These are phyloP conservation scores for Diplodia sapinea DNA, from an alignment of 2,329 filamentous ascomycete species.

Conservation along the genomic window DNA sequence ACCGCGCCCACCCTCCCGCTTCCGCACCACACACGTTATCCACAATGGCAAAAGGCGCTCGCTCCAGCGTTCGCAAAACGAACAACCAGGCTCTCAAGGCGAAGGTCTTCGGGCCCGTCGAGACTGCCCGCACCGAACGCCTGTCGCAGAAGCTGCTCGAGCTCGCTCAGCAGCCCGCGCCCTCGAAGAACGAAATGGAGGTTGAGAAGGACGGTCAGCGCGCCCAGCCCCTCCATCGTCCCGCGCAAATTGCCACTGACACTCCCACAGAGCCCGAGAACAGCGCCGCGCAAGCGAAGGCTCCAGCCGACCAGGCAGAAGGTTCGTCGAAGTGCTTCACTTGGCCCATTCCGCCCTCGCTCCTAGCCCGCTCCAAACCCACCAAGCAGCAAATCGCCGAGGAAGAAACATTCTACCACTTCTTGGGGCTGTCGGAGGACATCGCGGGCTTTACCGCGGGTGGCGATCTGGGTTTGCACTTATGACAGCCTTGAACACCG, in stretches of 20 bases:
- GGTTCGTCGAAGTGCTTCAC: constrained; percentile 33
- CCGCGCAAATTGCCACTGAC: constrained; percentile 12
- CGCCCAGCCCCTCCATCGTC: not conserved
- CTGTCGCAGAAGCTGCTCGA: constrained; percentile 86
- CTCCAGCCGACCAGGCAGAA: constrained; percentile 32
- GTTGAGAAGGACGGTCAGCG: constrained; percentile 45
- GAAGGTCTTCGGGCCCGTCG: constrained; percentile 82
- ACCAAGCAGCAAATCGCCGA: constrained; percentile 31
- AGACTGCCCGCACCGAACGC: constrained; percentile 78
- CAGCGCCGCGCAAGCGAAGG: constrained; percentile 24
- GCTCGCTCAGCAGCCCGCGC: constrained; percentile 76
- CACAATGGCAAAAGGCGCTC: constrained; percentile 83
- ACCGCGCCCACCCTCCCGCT: not conserved
- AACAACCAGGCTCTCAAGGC: constrained; percentile 83
- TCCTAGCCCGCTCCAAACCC: constrained; percentile 19
- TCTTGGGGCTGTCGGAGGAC: constrained; percentile 49
- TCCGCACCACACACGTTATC: constrained; percentile 37
- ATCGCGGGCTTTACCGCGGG: constrained; percentile 46
- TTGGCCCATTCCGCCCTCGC: constrained; percentile 32
- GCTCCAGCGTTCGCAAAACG: constrained; percentile 78
- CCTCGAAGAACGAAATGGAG: constrained; percentile 50
- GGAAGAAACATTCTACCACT: constrained; percentile 45
- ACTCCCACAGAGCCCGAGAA: constrained; percentile 22
- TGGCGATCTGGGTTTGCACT: constrained; percentile 45
- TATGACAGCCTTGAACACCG: constrained; percentile 44